Evolutionary conservation across 2,329 filamentous ascomycete species (phyloP).

Genomic region (Hypoxylon sp.): DNA sequence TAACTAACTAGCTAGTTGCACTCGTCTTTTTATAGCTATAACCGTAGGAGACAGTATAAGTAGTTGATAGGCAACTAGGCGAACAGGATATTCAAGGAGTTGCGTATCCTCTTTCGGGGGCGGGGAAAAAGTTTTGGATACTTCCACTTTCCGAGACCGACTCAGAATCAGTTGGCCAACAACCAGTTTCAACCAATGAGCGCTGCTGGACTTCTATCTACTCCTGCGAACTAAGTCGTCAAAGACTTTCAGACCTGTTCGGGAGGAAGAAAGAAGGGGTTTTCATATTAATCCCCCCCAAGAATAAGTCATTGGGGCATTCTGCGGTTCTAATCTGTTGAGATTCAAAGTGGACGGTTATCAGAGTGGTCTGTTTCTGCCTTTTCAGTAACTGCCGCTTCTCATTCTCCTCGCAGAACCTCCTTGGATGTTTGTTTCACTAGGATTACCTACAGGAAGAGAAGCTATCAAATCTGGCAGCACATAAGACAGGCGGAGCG

Average conservation of each 20-base stretch:
- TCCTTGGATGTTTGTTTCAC: slow-evolving; percentile 51
- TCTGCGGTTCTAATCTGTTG: slow-evolving; percentile 46
- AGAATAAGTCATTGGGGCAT: slow-evolving; percentile 44
- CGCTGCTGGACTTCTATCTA: slow-evolving; percentile 42
- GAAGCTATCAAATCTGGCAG: slow-evolving; percentile 43
- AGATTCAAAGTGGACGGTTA: slow-evolving; percentile 48
- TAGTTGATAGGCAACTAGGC: slow-evolving; percentile 38
- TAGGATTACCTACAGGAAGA: slow-evolving; percentile 43
- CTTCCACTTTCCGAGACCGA: slow-evolving; percentile 56
- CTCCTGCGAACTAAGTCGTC: slow-evolving; percentile 50
- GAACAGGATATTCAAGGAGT: slow-evolving; percentile 33
- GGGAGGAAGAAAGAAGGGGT: slow-evolving; percentile 52
- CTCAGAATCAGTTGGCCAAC: slow-evolving; percentile 56
- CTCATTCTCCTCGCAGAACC: slow-evolving; percentile 32
- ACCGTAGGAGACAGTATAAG: slow-evolving; percentile 20
- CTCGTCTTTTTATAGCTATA: slow-evolving; percentile 4
- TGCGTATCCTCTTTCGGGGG: slow-evolving; percentile 43
- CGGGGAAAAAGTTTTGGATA: slow-evolving; percentile 51
- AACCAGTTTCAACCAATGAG: slow-evolving; percentile 52
- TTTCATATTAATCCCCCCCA: slow-evolving; percentile 53
- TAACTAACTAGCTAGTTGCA: slow-evolving; percentile 1
- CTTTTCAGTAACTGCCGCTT: slow-evolving; percentile 40
- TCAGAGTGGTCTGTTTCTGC: slow-evolving; percentile 40
- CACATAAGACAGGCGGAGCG: slow-evolving; percentile 50
- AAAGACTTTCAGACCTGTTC: slow-evolving; percentile 50